Percentiles rank a stretch among this genome's conserved stretches.
Conservation (phyloP, 2,329 filamentous ascomycete species). For the Fusarium sororula region DNA sequence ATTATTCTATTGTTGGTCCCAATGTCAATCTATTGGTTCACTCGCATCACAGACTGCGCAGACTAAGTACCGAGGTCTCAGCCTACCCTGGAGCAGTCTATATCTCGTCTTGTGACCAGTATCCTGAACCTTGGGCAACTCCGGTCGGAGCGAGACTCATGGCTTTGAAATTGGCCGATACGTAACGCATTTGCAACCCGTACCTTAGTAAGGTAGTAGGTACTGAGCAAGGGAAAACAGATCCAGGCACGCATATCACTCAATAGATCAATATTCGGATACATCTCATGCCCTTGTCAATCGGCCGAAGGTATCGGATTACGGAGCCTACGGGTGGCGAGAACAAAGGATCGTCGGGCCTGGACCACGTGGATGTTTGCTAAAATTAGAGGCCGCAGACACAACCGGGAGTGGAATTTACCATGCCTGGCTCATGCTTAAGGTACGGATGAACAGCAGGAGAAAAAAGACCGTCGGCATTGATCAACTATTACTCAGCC, state of each 20-base stretch:
- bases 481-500: not conserved
- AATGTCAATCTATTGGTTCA: not conserved
- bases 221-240: not conserved
- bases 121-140: not conserved
- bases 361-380: constrained; percentile 30
- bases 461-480: not conserved
- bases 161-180: not conserved
- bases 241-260: not conserved
- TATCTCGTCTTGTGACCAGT: not conserved
- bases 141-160: not conserved
- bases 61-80: not conserved
- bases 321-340: constrained; percentile 34
- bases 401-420: constrained; percentile 4
- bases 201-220: not conserved
- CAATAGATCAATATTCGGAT: not conserved
- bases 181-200: not conserved
- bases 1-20: not conserved
- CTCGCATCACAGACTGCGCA: not conserved
- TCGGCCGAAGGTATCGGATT: constrained; percentile 27
- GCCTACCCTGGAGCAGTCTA: constrained; percentile 6
- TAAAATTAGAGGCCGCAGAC: constrained; percentile 32
- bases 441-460: not conserved
- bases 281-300: not conserved
- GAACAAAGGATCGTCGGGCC: constrained; percentile 27
- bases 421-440: not conserved